Base-by-base conservation (phyloP, 2,329 filamentous ascomycete genomes). In the Eurotiales sp. region DNA sequence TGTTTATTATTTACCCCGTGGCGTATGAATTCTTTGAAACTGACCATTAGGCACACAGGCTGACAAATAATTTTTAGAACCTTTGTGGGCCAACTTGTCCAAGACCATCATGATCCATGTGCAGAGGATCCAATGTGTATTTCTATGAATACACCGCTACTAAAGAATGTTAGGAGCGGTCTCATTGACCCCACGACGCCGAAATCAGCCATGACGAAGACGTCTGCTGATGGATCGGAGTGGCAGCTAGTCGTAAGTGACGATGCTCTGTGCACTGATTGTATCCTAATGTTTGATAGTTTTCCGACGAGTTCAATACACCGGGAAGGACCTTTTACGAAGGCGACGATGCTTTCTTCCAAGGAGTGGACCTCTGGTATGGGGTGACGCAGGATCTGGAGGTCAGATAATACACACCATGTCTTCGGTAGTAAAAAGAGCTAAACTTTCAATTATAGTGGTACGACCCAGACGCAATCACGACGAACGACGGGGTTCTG, bases 261-360 rank as follows among this genome's bases (percentile, higher is more conserved):
- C 17, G 25, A 15, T 19, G 32, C 8, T 45, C 11, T 30, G 11
- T n/a, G 17, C 11, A n/a, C 14, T 46, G 32, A 4, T 14, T 54
- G 61, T 15, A 57, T 10, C 21, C 19, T 23, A 41, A 25, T 55
- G 21, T 8, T 30, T n/a, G 5, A 4, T 29, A 81, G 74, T 87
- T 86, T 61, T 87, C 84, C 3, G 85, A 88, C 62, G 85, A 88
- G 61, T 88, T 88, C 67, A 86, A 86, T 56, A 77, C 68, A 2
- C 76, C 80, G 44, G 84, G 84, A 15, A 77, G 85, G 44, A 85
- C 84, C 3, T 88, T 88, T 60, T 88, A 87, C 62, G 78, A 83
- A 36, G 83, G 80, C 5, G 85, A 88, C 59, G 85, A 88, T 62
- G 78, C 85, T 0, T 88, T 77, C 62, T 87, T 83, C 61, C 78